phyloP scores from a whole-genome alignment of 2,329 filamentous ascomycete species.

The Elsinoe ampelina region DNA sequence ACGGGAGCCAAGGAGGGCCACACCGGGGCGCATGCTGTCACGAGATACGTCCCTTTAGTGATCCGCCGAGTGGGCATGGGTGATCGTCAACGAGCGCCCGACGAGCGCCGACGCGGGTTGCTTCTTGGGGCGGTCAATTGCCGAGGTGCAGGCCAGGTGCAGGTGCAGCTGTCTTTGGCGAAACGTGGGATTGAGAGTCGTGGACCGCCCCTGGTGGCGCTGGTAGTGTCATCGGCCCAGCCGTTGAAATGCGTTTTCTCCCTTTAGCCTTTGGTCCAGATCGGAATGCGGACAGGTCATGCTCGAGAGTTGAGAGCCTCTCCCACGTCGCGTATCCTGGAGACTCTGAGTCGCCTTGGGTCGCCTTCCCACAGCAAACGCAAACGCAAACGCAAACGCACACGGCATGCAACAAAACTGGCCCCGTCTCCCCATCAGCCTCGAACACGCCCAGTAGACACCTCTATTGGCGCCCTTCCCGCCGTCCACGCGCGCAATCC shows the following conservation, averaged over 20 bases:
- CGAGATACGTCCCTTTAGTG: not conserved
- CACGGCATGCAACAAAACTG: constrained; percentile 2
- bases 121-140: constrained; percentile 5
- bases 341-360: too few species aligned
- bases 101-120: not conserved
- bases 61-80: not conserved
- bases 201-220: constrained; percentile 10
- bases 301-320: not conserved
- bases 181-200: constrained; percentile 13
- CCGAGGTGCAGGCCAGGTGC: constrained; percentile 1
- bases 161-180: not conserved
- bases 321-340: too few species aligned
- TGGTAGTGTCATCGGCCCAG: constrained; percentile 11
- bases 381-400: not conserved
- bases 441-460: constrained; percentile 2
- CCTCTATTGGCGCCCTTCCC: constrained; percentile 4
- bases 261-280: constrained; percentile 6
- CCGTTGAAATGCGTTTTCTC: constrained; percentile 11
- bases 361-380: not conserved
- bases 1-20: not conserved
- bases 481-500: constrained; percentile 7
- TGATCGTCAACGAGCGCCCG: constrained; percentile 3
- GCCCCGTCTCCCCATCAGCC: constrained; percentile 6
- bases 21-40: constrained; percentile 7
- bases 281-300: constrained; percentile 8